Conservation (phyloP, 345 rosid genomes). For the Eucalyptus brandiana region DNA sequence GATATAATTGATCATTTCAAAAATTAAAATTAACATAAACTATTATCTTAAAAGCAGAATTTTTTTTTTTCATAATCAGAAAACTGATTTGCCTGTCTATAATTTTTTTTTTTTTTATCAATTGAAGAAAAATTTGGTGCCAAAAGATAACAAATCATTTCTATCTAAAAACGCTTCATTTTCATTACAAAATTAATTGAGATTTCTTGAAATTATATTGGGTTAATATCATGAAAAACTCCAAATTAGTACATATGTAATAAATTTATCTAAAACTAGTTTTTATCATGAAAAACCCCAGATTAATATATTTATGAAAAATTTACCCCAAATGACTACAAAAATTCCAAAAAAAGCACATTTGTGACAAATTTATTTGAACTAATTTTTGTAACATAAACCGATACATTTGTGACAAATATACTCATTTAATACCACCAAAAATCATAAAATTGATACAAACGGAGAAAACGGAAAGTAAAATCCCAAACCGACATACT, state of each 20-base stretch:
- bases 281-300: accelerated
- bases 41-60: not conserved
- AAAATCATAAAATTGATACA: too few species aligned
- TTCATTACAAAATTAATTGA: not conserved
- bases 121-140: not conserved
- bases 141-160: not conserved
- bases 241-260: accelerated
- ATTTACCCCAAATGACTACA: too few species aligned
- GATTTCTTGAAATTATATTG: not conserved
- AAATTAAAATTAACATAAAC: not conserved
- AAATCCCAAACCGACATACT: accelerated
- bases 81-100: not conserved
- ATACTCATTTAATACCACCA: accelerated
- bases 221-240: accelerated
- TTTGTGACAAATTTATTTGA: accelerated
- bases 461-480: accelerated
- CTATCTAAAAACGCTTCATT: not conserved
- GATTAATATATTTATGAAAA: accelerated
- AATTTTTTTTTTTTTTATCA: too few species aligned
- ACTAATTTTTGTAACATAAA: too few species aligned
- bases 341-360: accelerated
- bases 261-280: too few species aligned
- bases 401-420: accelerated
- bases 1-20: not conserved
- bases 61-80: not conserved